A percentile compares a stretch with the other conserved stretches of the same genome.
These are phyloP conservation scores for Leccinum barrowsii DNA, from an alignment of 768 basidiomycete genomes.

Conservation along the genomic window DNA sequence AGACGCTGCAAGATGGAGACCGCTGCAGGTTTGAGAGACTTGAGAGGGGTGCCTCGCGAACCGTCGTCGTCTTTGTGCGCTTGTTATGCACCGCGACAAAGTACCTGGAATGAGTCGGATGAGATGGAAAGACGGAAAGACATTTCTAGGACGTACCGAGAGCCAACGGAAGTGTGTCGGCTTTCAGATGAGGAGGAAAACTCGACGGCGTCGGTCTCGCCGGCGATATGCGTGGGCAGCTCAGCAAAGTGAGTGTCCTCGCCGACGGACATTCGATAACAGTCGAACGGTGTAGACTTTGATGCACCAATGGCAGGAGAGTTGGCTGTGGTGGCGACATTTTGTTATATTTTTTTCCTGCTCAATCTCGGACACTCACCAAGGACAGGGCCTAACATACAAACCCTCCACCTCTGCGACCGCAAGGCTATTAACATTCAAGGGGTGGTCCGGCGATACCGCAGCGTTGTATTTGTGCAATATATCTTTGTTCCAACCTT, in stretches of 20 bases:
- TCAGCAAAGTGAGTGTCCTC: constrained; percentile 30
- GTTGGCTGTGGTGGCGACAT: constrained; percentile 39
- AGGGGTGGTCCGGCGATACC: constrained; percentile 59
- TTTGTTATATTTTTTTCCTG: neutral
- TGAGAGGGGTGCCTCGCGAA: constrained; percentile 71
- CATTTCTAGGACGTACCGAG: constrained; percentile 50
- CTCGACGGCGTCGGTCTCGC: constrained; percentile 80
- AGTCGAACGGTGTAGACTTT: constrained; percentile 54
- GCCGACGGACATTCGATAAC: constrained; percentile 46
- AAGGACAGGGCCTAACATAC: constrained; percentile 46
- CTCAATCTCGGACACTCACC: constrained; percentile 7
- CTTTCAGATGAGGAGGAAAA: constrained; percentile 66
- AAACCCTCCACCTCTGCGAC: constrained; percentile 64
- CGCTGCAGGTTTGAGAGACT: constrained; percentile 51
- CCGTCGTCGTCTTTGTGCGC: constrained; percentile 63
- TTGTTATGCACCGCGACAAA: constrained; percentile 81
- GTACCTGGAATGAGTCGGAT: constrained; percentile 49
- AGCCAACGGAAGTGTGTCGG: constrained; percentile 49
- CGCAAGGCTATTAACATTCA: constrained; percentile 63
- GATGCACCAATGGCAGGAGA: constrained; percentile 67
- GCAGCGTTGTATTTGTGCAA: constrained; percentile 71
- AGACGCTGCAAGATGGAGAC: constrained; percentile 50
- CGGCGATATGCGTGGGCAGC: constrained; percentile 53
- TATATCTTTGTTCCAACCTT: constrained; percentile 60
- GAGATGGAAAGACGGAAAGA: constrained; percentile 1